Evolutionary conservation across 352 stramenopile species (phyloP), one percentile per base, ranked within the genome.

Genomic region (Thalassiosira hispida): DNA sequence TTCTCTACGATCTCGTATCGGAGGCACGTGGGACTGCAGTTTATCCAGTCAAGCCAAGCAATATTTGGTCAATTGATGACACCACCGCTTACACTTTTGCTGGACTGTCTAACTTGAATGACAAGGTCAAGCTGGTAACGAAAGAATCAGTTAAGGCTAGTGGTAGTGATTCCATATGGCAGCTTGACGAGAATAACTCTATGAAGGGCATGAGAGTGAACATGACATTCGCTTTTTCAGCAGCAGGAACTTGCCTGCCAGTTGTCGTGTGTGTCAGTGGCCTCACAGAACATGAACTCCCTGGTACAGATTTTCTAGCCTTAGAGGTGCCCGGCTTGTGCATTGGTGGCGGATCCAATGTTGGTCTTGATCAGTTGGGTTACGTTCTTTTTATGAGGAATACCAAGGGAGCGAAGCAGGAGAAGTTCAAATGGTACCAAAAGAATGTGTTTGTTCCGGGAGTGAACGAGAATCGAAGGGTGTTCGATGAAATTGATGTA

Each of bases 191-290:
- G 7, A 29, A 44, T 5, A 61, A 44, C 14, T 60, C 44, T 8
- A 51, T 59, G 62, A 71, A 46, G 14, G 46, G 46, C 42, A 61
- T 71, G 23, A 22, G 25, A 29, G 62, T 71, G 0, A 38, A 61
- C 16, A 46, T 71, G 23, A 71, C 62, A 61, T 71, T 71, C 33
- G 29, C 62, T 8, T 61, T 71, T 27, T 62, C 62, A 40, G 62
- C 44, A n/a, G 33, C 20, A 22, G 62, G 62, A 3, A 71, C 46
- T 22, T 59, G 31, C 20, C 11, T 60, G 11, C 46, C 46, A 14
- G 22, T 71, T 42, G 22, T 60, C 23, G n/a, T 42, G 2, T 59
- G 38, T 25, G 62, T 71, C n/a, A 44, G 42, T 33, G 62, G 62
- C 14, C 29, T 71, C 11, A 38, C 62, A 11, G 62, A 71, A 18